Base-by-base conservation (phyloP, 23 red algal species). In the Chondrus crispus region DNA sequence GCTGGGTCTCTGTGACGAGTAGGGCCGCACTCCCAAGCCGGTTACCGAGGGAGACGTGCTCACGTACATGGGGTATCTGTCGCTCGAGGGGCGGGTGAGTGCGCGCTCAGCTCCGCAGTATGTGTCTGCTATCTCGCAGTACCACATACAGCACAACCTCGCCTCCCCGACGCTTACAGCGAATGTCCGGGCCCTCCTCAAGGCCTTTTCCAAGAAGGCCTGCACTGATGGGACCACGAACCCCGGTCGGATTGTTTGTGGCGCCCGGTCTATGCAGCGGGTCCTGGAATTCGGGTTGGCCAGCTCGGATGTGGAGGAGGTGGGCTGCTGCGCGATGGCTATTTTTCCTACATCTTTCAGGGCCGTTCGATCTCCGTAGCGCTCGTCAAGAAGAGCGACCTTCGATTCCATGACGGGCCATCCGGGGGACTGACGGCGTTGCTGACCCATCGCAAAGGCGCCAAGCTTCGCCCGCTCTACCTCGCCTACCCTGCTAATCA, bases 41-140 rank as follows among this genome's bases (percentile, higher is more conserved):
- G 82, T 62, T 9, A 19, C 35, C 5, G 82, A 87, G 41, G 82
- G 58, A 36, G 82, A 87, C 14, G 22, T 87, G 3, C 5, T 87
- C n/a, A 54, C 82, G 10, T 87, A 87, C 60, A 52, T 87, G 2
- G 82, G 82, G 35, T 71, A 87, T 48, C 60, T 87, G 4, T 70
- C 82, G 2, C 46, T 87, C 14, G 62, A 87, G 41, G 62, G 62
- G 5, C 29, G 62, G 8, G 60, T 87, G 37, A 36, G 82, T 6
- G 55, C 82, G 37, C 7, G 7, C 7, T 86, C 60, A 48, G 45
- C 45, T 30, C 37, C 29, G 16, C 74, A 80, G 13, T 80, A 80
- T 47, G 74, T 80, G 19, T 30, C 74, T 12, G 20, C 74, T 14
- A 50, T 85, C 4, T 85, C 81, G 14, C 5, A 7, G 36, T 66